phyloP scores from a whole-genome alignment of 371 early-diverging fungal species.

The Mortierella sp. region DNA sequence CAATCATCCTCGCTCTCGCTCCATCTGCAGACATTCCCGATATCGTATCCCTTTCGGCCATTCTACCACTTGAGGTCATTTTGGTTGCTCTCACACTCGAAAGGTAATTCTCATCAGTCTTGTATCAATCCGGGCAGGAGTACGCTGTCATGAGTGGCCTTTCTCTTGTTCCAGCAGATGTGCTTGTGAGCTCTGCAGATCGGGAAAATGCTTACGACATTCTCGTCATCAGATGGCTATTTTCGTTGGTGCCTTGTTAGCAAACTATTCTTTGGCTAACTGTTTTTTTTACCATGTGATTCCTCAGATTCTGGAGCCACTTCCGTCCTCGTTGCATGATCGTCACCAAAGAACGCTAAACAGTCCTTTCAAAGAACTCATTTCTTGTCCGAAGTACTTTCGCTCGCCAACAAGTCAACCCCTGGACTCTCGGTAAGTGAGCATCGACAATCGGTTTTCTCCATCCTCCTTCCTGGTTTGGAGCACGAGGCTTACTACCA shows the following conservation, averaged over 20 bases:
- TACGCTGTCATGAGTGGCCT: neutral
- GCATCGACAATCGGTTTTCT: constrained; percentile 19
- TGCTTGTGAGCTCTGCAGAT: constrained; percentile 1
- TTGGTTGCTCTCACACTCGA: constrained; percentile 9
- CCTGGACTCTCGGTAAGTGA: constrained; percentile 39
- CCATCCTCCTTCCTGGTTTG: constrained; percentile 32
- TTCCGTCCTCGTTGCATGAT: neutral
- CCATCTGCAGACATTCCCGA: neutral
- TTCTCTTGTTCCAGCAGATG: constrained; percentile 7
- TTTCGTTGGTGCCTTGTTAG: neutral
- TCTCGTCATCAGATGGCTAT: constrained; percentile 6
- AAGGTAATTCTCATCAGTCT: constrained; percentile 11
- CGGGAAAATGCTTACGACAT: neutral
- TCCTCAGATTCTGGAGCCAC: neutral
- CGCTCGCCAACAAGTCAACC: constrained; percentile 23
- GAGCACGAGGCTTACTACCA: constrained; percentile 37
- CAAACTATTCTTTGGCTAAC: constrained; percentile 10
- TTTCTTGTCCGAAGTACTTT: neutral
- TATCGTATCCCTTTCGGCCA: neutral
- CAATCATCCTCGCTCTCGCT: neutral
- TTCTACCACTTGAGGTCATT: constrained; percentile 7
- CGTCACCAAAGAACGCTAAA: constrained; percentile 2
- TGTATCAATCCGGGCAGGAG: constrained; percentile 2
- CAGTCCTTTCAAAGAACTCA: neutral
- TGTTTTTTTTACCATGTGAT: neutral